These are phyloP conservation scores for Novymonas esmeraldas DNA, from an alignment of 208 protist genomes.

Conservation along the genomic window DNA sequence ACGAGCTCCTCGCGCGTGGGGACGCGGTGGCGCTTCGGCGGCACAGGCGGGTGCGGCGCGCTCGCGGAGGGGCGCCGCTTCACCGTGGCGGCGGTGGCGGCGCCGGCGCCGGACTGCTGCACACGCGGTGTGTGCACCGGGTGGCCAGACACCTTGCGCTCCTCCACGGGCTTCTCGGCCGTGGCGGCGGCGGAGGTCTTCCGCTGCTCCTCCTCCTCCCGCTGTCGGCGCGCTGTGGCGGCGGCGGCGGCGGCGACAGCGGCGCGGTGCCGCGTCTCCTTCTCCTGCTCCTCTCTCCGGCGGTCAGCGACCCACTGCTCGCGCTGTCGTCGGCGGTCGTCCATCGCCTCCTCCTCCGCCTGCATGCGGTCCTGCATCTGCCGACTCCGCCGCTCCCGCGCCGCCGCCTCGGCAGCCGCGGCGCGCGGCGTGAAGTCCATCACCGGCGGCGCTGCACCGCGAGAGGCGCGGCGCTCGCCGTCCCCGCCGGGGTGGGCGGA, in stretches of 20 bases:
- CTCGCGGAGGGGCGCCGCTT: constrained; percentile 13
- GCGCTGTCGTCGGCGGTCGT: constrained; percentile 34
- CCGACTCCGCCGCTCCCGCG: constrained; percentile 29
- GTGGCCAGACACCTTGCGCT: constrained; percentile 49
- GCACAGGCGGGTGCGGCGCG: constrained; percentile 20
- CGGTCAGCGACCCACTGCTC: constrained; percentile 29
- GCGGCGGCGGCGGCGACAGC: constrained; percentile 10
- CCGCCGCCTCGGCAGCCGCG: constrained; percentile 31
- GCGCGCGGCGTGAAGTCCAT: constrained; percentile 53
- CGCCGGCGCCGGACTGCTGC: constrained; percentile 12
- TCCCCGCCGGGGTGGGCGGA: not conserved
- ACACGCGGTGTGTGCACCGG: constrained; percentile 59
- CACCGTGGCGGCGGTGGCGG: not conserved
- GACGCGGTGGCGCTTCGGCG: constrained; percentile 40
- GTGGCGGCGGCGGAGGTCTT: constrained; percentile 12
- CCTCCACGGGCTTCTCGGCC: constrained; percentile 28
- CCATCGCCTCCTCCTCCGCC: constrained; percentile 46
- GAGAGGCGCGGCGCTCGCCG: not conserved
- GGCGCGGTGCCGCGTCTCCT: constrained; percentile 7
- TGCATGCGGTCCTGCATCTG: constrained; percentile 51
- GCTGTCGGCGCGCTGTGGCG: constrained; percentile 6
- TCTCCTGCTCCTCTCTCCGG: constrained; percentile 17
- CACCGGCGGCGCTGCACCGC: constrained; percentile 14
- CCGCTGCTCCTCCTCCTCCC: constrained; percentile 31
- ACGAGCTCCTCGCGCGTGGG: constrained; percentile 71